Evolutionary conservation across 2,329 filamentous ascomycete genomes (phyloP).

Genomic region (Colletotrichum lupini): DNA sequence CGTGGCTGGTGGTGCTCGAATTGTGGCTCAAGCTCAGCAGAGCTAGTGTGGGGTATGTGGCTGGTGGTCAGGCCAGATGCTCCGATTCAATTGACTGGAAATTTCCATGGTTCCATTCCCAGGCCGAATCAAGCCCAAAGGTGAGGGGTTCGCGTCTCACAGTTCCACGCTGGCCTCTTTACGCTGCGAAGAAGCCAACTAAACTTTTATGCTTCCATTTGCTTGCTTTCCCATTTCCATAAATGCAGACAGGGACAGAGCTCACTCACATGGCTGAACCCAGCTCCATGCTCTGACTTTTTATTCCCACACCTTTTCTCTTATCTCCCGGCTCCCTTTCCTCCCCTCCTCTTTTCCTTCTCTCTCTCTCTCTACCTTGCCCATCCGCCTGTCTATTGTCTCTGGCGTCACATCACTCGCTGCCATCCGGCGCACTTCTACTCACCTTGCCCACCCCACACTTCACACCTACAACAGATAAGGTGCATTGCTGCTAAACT

Average conservation of each 20-base stretch:
- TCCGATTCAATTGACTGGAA: constrained; percentile 29
- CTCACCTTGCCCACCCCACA: constrained; percentile 21
- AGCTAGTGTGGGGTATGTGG: constrained; percentile 35
- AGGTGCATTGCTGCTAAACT: constrained; percentile 11
- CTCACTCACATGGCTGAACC: constrained; percentile 4
- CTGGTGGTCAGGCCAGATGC: constrained; percentile 1
- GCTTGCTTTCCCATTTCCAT: background rate
- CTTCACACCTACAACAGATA: background rate
- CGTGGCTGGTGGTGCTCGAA: background rate
- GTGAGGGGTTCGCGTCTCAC: constrained; percentile 34
- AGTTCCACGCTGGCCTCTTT: constrained; percentile 60
- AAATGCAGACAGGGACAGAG: constrained; percentile 2
- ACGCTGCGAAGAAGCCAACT: constrained; percentile 41
- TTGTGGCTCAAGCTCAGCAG: constrained; percentile 34
- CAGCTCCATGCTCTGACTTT: constrained; percentile 7
- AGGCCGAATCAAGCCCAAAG: constrained; percentile 21
- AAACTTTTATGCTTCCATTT: constrained; percentile 15
- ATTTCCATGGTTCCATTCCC: constrained; percentile 34
- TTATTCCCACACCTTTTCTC: background rate
- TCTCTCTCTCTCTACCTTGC: background rate
- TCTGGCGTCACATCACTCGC: constrained; percentile 33
- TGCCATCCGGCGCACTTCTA: background rate
- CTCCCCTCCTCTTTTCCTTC: background rate
- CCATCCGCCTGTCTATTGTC: background rate
- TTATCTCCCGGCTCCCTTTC: background rate